Evolutionary conservation across 148 eudicot species (phyloP), one percentile per base, ranked within the genome.

Genomic region (Chenopodium formosanum): DNA sequence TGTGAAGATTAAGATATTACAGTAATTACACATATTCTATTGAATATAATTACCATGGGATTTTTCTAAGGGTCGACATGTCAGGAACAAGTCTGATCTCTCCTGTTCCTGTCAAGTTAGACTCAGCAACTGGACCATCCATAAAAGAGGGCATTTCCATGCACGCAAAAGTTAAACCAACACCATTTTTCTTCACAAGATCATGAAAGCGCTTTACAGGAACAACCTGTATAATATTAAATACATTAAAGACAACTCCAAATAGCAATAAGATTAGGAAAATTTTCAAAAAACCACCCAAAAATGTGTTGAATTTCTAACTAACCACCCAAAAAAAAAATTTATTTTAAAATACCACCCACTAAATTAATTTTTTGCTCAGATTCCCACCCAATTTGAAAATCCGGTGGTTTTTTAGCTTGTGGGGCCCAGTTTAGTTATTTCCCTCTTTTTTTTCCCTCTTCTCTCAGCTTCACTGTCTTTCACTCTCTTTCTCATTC

Each of bases 21-120:
- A 17, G 25, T 25, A 25, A 25, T 25, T 25, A 25, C 25, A 25
- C 48, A 74, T 74, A 74, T 68, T 78, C 74, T 68, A 75, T 11
- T 71, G 31, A 29, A 68, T 70, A 67, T 69, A 1, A 44, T 71
- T 92, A 97, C 99, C 99, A 97, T 87, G 99, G 98, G 82, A 97
- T 90, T 83, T 81, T 83, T 81, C 82, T 79, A 84, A 86, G 88
- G 77, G 97, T 97, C 74, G 99, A 87, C 83, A 94, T 73, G 85
- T 97, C 99, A 23, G 99, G 97, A 48, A 91, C 84, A 63, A 97
- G 87, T 90, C 98, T 92, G 82, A 92, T 92, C 88, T 94, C 98
- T 63, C 99, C 99, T 52, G 90, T 91, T 68, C 91, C 97, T 62
- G 83, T 87, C 82, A 97, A 86, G 85, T 89, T 91, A 86, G 94